A percentile compares a stretch with the other conserved stretches of the same genome.
Conservation (phyloP, 148 eudicot species). For the Polygonum maritimum region DNA sequence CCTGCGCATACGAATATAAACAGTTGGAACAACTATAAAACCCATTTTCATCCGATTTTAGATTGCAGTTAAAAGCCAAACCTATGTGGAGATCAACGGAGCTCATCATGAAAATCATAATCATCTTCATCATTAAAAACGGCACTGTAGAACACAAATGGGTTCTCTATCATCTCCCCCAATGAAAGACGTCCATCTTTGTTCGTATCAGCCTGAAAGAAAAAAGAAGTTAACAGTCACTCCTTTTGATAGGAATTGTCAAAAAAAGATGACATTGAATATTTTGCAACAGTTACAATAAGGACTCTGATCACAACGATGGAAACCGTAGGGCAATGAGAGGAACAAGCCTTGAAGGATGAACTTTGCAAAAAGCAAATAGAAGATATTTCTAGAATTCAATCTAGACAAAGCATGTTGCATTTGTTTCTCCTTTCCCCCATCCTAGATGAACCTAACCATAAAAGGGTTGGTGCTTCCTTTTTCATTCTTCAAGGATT, state of each 20-base stretch:
- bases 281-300: neutral
- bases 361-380: neutral
- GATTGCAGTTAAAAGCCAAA: neutral
- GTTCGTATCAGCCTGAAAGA: slow-evolving; percentile 73
- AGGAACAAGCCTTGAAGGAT: neutral
- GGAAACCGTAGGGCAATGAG: neutral
- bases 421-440: neutral
- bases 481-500: neutral
- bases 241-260: neutral
- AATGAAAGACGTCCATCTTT: slow-evolving; percentile 79
- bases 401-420: neutral
- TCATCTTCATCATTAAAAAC: slow-evolving; percentile 71
- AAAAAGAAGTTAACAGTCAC: slow-evolving; percentile 1
- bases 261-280: neutral
- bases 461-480: neutral
- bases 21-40: neutral
- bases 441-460: neutral
- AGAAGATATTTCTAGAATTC: neutral
- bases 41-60: neutral
- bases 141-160: slow-evolving; percentile 83
- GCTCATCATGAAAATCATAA: slow-evolving; percentile 78
- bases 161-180: slow-evolving; percentile 82
- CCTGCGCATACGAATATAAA: neutral
- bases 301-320: neutral
- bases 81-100: slow-evolving; percentile 44